phyloP scores from a whole-genome alignment of 2,329 filamentous ascomycete species.

The Epichloe aotearoae region DNA sequence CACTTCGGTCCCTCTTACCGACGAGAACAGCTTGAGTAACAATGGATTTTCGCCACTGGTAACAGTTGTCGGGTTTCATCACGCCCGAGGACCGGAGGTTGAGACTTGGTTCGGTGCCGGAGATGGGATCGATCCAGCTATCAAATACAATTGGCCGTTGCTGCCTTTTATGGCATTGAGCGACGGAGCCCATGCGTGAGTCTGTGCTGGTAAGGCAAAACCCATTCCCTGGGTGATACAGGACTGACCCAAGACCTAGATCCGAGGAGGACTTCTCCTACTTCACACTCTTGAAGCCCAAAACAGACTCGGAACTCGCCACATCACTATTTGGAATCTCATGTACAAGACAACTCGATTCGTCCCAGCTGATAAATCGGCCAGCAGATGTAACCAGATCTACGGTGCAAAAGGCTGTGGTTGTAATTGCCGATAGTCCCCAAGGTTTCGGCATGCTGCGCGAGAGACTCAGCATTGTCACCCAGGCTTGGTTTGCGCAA shows the following conservation, averaged over 20 bases:
- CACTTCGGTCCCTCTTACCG: constrained; percentile 19
- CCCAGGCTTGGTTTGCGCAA: constrained; percentile 92
- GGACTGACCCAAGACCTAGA: constrained; percentile 26
- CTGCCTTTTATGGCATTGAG: constrained; percentile 95
- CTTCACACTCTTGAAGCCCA: constrained; percentile 72
- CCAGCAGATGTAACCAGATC: constrained; percentile 88
- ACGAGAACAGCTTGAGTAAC: constrained; percentile 17
- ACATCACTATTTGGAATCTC: constrained; percentile 92
- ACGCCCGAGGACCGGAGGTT: constrained; percentile 80
- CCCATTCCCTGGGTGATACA: not conserved
- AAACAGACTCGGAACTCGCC: constrained; percentile 38
- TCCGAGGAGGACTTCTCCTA: constrained; percentile 95
- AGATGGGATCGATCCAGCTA: constrained; percentile 64
- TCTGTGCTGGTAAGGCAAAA: constrained; percentile 8
- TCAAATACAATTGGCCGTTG: constrained; percentile 77
- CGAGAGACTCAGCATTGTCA: constrained; percentile 81
- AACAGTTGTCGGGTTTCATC: constrained; percentile 72
- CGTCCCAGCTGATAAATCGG: constrained; percentile 60
- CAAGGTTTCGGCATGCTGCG: constrained; percentile 83
- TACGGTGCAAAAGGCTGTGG: constrained; percentile 94
- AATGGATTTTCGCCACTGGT: constrained; percentile 52
- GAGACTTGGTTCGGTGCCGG: constrained; percentile 76
- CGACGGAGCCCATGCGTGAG: constrained; percentile 87
- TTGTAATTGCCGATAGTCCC: constrained; percentile 85
- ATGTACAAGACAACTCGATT: constrained; percentile 83